A percentile compares a stretch with the other conserved stretches of the same genome.
Conservation (phyloP, 2,329 filamentous ascomycete genomes). For the Seiridium unicorne region DNA sequence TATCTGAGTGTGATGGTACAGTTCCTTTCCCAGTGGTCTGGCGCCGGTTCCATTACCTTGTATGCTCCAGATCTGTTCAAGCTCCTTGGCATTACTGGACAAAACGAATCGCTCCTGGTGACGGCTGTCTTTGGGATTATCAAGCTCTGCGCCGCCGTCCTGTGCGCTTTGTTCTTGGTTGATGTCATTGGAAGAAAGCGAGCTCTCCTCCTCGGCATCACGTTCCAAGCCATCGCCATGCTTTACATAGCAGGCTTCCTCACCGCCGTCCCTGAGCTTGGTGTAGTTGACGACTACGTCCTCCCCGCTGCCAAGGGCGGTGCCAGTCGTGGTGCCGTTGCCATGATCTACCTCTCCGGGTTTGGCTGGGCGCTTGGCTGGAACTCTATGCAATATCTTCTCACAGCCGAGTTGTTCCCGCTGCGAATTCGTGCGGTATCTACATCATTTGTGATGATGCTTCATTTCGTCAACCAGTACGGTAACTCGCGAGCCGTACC, state of each 20-base stretch:
- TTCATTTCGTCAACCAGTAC: constrained; percentile 79
- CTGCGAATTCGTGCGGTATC: constrained; percentile 70
- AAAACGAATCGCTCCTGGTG: constrained; percentile 67
- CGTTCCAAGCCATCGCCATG: constrained; percentile 59
- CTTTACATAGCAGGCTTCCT: constrained; percentile 62
- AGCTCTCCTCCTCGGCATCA: constrained; percentile 62
- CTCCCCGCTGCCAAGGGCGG: constrained; percentile 48
- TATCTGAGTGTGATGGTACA: constrained; percentile 69
- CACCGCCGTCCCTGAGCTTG: constrained; percentile 59
- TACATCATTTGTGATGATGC: constrained; percentile 71
- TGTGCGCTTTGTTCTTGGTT: constrained; percentile 76
- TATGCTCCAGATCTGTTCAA: constrained; percentile 74
- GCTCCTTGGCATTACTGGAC: constrained; percentile 67
- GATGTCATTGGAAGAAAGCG: constrained; percentile 77
- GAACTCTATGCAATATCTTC: constrained; percentile 73
- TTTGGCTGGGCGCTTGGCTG: constrained; percentile 70
- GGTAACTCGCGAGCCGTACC: constrained; percentile 74
- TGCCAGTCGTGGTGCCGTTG: constrained; percentile 66
- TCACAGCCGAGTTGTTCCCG: constrained; percentile 77
- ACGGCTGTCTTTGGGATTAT: constrained; percentile 76
- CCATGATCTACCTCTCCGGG: constrained; percentile 70
- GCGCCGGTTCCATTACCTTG: constrained; percentile 71
- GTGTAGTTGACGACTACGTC: constrained; percentile 44
- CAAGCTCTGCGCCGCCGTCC: constrained; percentile 65
- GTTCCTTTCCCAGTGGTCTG: constrained; percentile 71